These are phyloP conservation scores for Luzula sylvatica DNA, from an alignment of 176 grass and related monocot species.

Conservation along the genomic window DNA sequence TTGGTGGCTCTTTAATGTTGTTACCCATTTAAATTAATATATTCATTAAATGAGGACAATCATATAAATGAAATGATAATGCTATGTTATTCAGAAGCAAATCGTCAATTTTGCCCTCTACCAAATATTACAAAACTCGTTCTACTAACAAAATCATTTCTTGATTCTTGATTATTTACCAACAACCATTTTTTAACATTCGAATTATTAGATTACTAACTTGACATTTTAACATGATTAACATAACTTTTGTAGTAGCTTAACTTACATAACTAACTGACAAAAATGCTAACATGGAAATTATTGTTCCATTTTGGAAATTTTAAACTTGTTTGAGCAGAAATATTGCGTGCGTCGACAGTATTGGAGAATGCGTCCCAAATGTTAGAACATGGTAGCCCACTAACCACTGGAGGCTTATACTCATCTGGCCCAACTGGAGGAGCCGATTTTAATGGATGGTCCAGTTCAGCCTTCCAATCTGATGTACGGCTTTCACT, in stretches of 20 bases:
- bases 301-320: slow-evolving; percentile 71
- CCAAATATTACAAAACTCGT: too few species aligned
- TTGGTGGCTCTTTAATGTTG: too few species aligned
- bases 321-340: slow-evolving; percentile 87
- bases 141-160: too few species aligned
- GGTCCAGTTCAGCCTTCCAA: slow-evolving; percentile 62
- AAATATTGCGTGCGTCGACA: slow-evolving; percentile 97
- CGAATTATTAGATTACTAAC: slow-evolving; percentile 28
- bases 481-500: slow-evolving; percentile 94
- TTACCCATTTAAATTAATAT: too few species aligned
- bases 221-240: slow-evolving; percentile 52
- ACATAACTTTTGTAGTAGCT: too few species aligned
- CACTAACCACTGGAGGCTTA: slow-evolving; percentile 88
- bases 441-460: slow-evolving; percentile 73
- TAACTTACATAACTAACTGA: too few species aligned
- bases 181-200: slow-evolving; percentile 1
- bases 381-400: slow-evolving; percentile 99
- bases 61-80: too few species aligned
- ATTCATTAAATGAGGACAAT: too few species aligned
- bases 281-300: slow-evolving; percentile 65
- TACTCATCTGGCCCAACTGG: slow-evolving; percentile 47
- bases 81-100: too few species aligned
- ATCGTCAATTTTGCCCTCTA: too few species aligned
- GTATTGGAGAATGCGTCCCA: slow-evolving; percentile 79
- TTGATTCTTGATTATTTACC: too few species aligned